Evolutionary conservation across 345 rosid species (phyloP), one percentile per base, ranked within the genome.

Genomic region (Rhodamnia rubescens): DNA sequence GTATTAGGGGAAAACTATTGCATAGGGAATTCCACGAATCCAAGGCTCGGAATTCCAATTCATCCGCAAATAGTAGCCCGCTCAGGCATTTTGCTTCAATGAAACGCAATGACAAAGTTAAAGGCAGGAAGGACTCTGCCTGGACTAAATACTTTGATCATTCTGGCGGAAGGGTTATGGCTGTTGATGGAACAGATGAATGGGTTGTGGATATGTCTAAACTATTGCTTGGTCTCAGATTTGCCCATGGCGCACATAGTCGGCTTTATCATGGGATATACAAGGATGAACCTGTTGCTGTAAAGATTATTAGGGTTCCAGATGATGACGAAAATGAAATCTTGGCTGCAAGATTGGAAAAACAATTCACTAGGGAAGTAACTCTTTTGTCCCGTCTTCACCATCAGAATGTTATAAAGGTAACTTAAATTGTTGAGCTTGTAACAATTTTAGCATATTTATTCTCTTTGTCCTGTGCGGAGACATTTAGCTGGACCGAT

Each of bases 221-320:
- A 93, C 93, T 98, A 4, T 95, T 95, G 85, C 92, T 98, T 78
- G 99, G 99, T 53, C 95, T 93, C 69, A 93, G 93, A 88, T 98
- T 98, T 89, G 99, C 99, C 83, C 97, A 93, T 85, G 99, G 99
- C 50, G 94, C 98, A 2, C 93, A 96, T 84, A 97, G 99, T 88
- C 90, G 96, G 86, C 95, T 97, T 51, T 96, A 97, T 84, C 99
- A 95, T 88, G 99, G 99, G 69, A 89, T 93, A 82, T 97, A 97
- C 86, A 94, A 93, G 56, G 99, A 96, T 80, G 94, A 97, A 84
- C 92, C 98, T 64, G 99, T 97, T 87, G 99, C 99, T 0, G 99
- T 97, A 87, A 97, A 97, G 91, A 93, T 97, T 85, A 95, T 97
- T 82, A 92, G 92, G 89, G 93, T 90, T 14, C 97, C 98, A 15